A percentile compares a stretch with the other conserved stretches of the same genome.
phyloP scores from a whole-genome alignment of 306 rosid genomes.

The Acacia crassicarpa region DNA sequence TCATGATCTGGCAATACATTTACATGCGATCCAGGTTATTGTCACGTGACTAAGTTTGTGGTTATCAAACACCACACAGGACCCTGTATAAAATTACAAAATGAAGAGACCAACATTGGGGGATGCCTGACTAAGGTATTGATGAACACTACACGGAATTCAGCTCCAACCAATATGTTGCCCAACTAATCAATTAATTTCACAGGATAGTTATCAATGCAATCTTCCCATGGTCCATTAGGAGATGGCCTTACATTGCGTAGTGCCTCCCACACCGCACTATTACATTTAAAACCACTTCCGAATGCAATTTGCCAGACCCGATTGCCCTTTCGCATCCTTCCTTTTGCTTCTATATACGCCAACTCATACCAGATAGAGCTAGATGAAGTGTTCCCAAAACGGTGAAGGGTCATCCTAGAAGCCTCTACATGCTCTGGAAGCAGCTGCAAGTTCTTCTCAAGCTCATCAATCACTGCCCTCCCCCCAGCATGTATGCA shows the following conservation, averaged over 20 bases:
- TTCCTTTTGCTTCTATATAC: slow-evolving; percentile 70
- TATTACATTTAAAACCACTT: slow-evolving; percentile 80
- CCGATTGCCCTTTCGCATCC: slow-evolving; percentile 66
- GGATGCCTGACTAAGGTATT: too few species aligned
- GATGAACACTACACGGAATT: slow-evolving; percentile 17
- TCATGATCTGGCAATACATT: slow-evolving; percentile 27
- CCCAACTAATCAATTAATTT: slow-evolving; percentile 43
- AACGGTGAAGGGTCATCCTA: slow-evolving; percentile 75
- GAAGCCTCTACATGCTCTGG: slow-evolving; percentile 81
- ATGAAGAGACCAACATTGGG: too few species aligned
- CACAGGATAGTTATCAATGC: slow-evolving; percentile 70
- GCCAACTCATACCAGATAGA: slow-evolving; percentile 84
- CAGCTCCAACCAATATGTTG: slow-evolving; percentile 26
- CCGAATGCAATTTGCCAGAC: slow-evolving; percentile 92
- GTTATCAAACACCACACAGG: neutral
- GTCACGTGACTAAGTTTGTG: slow-evolving; percentile 74
- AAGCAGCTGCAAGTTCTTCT: slow-evolving; percentile 69
- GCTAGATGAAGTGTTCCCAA: slow-evolving; percentile 84
- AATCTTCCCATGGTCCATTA: slow-evolving; percentile 79
- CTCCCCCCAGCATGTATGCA: slow-evolving; percentile 83
- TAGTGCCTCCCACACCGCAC: slow-evolving; percentile 83
- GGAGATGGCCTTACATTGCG: slow-evolving; percentile 56
- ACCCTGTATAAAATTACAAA: neutral
- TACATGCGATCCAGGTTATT: slow-evolving; percentile 59
- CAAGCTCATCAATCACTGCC: slow-evolving; percentile 83